Evolutionary conservation across 169 alveolate species (phyloP).

Genomic region (Eimeria falciformis): DNA sequence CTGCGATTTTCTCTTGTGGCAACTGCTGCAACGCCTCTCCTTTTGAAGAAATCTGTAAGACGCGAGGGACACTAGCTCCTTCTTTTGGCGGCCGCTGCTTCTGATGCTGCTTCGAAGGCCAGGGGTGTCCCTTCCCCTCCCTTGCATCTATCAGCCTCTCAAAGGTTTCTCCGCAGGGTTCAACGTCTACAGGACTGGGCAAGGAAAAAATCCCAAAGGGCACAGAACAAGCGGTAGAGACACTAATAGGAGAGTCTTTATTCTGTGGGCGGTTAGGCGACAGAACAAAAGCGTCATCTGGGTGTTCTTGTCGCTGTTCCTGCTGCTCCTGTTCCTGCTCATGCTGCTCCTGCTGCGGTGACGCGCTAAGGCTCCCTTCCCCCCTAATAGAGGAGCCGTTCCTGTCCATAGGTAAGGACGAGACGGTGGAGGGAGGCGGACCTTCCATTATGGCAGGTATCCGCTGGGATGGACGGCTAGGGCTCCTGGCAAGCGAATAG

Average conservation of each 20-base stretch:
- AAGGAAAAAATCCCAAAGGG: background rate
- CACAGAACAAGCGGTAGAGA: background rate
- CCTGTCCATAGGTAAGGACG: too few relatives aligned
- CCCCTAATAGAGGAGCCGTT: too few relatives aligned
- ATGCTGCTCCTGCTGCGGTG: background rate
- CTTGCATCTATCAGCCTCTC: background rate
- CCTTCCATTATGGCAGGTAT: too few relatives aligned
- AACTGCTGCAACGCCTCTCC: too few relatives aligned
- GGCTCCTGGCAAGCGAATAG: background rate
- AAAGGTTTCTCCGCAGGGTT: background rate
- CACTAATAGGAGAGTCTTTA: constrained; percentile 25
- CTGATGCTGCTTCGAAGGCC: background rate
- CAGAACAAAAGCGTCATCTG: background rate
- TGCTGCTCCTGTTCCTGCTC: background rate
- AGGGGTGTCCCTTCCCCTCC: background rate
- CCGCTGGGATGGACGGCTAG: background rate
- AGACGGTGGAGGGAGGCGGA: too few relatives aligned
- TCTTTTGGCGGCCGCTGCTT: background rate
- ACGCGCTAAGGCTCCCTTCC: background rate
- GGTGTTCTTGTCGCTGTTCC: background rate
- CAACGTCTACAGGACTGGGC: background rate
- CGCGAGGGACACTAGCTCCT: too few relatives aligned
- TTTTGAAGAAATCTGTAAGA: too few relatives aligned
- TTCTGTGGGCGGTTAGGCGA: background rate
- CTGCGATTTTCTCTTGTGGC: too few relatives aligned